Base-by-base conservation (phyloP, 2,329 filamentous ascomycete species). In the Beauveria asiatica region DNA sequence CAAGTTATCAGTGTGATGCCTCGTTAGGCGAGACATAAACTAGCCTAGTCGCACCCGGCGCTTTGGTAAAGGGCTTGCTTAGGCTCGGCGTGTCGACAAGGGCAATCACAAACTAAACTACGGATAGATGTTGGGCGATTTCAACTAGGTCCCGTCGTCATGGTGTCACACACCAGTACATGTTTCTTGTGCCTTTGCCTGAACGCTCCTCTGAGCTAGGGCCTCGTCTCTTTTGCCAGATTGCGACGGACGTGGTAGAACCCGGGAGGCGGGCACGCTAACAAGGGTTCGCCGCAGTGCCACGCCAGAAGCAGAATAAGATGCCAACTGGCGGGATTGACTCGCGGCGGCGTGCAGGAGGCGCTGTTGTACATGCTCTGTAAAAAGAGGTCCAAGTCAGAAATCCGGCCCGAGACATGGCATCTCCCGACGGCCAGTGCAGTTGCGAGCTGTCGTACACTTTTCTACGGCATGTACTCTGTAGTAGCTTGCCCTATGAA, bases 221-320 rank as follows among this genome's bases (percentile, higher is more conserved):
- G 8, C 54, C 30, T 46, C 27, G 8, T 44, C 30, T 46, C 27
- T 16, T 21, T 39, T 49, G 33, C 33, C 30, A 30, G n/a, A 6
- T 58, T 58, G 46, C 56, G 56, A 59, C 56, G 56, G 56, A 59
- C 30, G 56, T 59, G 9, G 56, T 52, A 51, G 48, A 59, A 52
- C 45, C 33, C 42, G 45, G 33, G 45, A 33, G 21, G 45, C 44
- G 13, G n/a, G 37, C 27, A 51, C 56, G 56, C 55, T 57, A 59
- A 45, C 5, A 39, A 59, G 46, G 56, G 45, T 51, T 49, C 17
- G 11, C 21, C 41, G 30, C 54, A 27, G 54, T 33, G 23, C 30
- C 44, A 49, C 44, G 13, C 41, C 44, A 33, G 21, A 46, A 51
- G 11, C 7, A 44, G 23, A 11, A 30, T 2, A 49, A 49, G 45